A percentile compares a stretch with the other conserved stretches of the same genome.
phyloP scores from a whole-genome alignment of 2,329 filamentous ascomycete species.

The Claviceps sp. region DNA sequence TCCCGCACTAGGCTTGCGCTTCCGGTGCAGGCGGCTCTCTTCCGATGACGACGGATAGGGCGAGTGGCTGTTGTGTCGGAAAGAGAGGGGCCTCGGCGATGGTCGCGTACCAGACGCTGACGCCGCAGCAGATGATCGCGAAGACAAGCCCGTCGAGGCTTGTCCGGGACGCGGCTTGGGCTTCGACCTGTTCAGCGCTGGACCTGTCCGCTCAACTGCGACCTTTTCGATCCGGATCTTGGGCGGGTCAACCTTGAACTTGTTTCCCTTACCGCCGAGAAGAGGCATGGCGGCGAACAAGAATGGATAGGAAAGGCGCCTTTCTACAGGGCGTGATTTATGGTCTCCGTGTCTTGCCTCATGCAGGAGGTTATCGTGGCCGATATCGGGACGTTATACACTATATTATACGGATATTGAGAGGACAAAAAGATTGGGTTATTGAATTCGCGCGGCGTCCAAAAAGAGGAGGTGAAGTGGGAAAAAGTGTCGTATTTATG shows the following conservation, averaged over 20 bases:
- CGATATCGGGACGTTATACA: too few relatives aligned
- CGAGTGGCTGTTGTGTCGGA: slow-evolving; percentile 27
- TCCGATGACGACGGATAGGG: slow-evolving; percentile 28
- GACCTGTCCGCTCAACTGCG: slow-evolving; percentile 24
- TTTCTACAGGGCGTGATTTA: too few relatives aligned
- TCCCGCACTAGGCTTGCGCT: slow-evolving; percentile 30
- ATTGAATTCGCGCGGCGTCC: too few relatives aligned
- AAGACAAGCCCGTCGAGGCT: slow-evolving; percentile 8
- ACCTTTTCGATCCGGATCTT: slow-evolving; percentile 41
- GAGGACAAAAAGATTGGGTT: too few relatives aligned
- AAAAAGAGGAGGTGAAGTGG: too few relatives aligned
- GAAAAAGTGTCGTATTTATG: too few relatives aligned
- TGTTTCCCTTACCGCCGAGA: slow-evolving; percentile 29
- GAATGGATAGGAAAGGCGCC: neutral
- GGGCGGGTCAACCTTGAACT: slow-evolving; percentile 37
- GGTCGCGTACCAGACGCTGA: slow-evolving; percentile 15
- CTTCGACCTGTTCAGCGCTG: slow-evolving; percentile 24
- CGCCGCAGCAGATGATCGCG: slow-evolving; percentile 17
- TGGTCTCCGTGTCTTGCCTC: too few relatives aligned
- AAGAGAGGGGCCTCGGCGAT: slow-evolving; percentile 25
- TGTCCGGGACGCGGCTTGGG: slow-evolving; percentile 17
- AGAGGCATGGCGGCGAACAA: slow-evolving; percentile 20
- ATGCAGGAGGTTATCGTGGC: too few relatives aligned
- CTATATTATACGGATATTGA: too few relatives aligned
- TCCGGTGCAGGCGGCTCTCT: slow-evolving; percentile 26